Percentiles rank a stretch among this genome's conserved stretches.
Evolutionary conservation across 1,139 yeast species (phyloP).

Genomic region (Lodderomyces oxycetoniae): DNA sequence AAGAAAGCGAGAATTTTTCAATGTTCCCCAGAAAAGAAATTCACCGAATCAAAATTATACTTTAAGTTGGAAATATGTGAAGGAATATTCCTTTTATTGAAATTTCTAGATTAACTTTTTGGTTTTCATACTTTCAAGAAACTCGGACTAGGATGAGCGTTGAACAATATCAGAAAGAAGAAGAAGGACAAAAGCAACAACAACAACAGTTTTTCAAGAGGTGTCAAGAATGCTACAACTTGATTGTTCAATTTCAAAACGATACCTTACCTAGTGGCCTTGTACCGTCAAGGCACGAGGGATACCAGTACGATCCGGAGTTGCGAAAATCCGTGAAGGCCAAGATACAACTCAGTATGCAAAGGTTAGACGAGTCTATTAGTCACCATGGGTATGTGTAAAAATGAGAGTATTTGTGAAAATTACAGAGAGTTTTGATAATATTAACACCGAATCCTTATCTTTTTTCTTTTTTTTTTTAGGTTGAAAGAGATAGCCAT

Average conservation of each 20-base stretch:
- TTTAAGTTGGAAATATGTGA: too few species aligned
- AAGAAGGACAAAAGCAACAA: slow-evolving; percentile 6
- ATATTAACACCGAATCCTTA: too few species aligned
- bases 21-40: too few species aligned
- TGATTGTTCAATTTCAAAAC: slow-evolving; percentile 30
- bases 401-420: neutral
- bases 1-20: too few species aligned
- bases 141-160: too few species aligned
- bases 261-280: slow-evolving; percentile 29
- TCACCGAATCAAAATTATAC: too few species aligned
- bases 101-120: too few species aligned
- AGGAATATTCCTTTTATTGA: too few species aligned
- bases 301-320: slow-evolving; percentile 20
- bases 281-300: slow-evolving; percentile 16
- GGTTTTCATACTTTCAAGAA: too few species aligned
- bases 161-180: too few species aligned
- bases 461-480: slow-evolving; percentile 3
- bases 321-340: slow-evolving; percentile 27
- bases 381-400: slow-evolving; percentile 32
- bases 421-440: slow-evolving; percentile 13
- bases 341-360: slow-evolving; percentile 28
- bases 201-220: slow-evolving; percentile 16
- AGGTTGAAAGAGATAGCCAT: slow-evolving; percentile 57
- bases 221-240: slow-evolving; percentile 32
- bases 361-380: slow-evolving; percentile 28